Evolutionary conservation across 1,284 basidiomycete species (phyloP).

Genomic region (Ceratobasidium sp.): DNA sequence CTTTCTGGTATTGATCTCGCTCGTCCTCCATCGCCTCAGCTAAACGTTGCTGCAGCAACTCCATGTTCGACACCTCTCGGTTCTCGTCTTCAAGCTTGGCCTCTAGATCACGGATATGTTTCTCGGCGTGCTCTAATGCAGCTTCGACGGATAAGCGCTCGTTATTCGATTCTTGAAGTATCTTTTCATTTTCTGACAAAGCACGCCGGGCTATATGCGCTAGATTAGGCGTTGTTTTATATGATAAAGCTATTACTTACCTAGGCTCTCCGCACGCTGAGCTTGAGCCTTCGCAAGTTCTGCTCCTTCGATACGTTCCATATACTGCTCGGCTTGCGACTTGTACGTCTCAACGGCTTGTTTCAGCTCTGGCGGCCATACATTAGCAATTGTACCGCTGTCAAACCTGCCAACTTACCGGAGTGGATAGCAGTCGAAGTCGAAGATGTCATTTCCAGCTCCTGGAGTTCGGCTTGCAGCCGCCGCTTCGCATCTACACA

Average conservation of each 20-base stretch:
- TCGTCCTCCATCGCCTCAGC: conserved; percentile 80
- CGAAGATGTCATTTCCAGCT: conserved; percentile 70
- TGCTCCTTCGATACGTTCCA: conserved; percentile 71
- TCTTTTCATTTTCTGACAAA: conserved; percentile 71
- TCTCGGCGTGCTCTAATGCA: conserved; percentile 63
- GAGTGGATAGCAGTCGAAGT: conserved; percentile 69
- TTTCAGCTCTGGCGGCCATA: conserved; percentile 60
- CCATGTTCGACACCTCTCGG: conserved; percentile 73
- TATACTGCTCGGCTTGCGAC: conserved; percentile 68
- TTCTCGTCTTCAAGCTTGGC: conserved; percentile 73
- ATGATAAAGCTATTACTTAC: conserved; percentile 57
- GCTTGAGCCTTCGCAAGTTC: conserved; percentile 75
- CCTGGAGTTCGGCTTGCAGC: conserved; percentile 70
- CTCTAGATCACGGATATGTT: conserved; percentile 69
- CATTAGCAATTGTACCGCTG: background rate
- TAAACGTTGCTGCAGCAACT: conserved; percentile 69
- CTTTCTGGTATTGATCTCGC: conserved; percentile 77
- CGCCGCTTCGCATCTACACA: conserved; percentile 66
- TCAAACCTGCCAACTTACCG: conserved; percentile 56
- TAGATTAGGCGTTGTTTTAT: conserved; percentile 44
- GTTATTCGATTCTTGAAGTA: conserved; percentile 62
- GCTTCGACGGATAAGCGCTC: conserved; percentile 68
- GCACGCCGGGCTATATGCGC: conserved; percentile 64
- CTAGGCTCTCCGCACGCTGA: conserved; percentile 69
- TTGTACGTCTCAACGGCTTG: conserved; percentile 73